phyloP scores from a whole-genome alignment of 2,329 filamentous ascomycete genomes.

The Lojkania enalia region DNA sequence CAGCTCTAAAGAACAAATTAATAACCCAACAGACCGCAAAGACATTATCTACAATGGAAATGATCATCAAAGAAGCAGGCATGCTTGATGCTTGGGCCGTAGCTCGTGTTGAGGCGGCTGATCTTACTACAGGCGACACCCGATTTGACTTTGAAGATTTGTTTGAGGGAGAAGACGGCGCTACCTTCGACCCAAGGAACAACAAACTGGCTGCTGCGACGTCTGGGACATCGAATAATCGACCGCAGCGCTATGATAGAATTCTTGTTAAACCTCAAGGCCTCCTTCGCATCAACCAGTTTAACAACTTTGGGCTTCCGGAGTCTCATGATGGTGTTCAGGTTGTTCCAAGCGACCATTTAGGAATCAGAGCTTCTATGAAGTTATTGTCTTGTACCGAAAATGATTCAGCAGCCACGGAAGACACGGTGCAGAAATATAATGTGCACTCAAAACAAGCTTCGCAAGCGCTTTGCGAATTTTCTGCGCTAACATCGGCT shows the following conservation, averaged over 20 bases:
- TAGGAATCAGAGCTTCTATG: constrained; percentile 52
- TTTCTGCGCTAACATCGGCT: constrained; percentile 14
- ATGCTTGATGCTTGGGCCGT: constrained; percentile 59
- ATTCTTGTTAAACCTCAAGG: constrained; percentile 58
- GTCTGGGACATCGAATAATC: constrained; percentile 59
- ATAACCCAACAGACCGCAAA: constrained; percentile 56
- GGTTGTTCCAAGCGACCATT: constrained; percentile 53
- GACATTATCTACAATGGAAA: constrained; percentile 53
- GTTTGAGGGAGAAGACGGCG: constrained; percentile 64
- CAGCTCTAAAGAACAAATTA: constrained; percentile 55
- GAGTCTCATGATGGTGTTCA: constrained; percentile 22
- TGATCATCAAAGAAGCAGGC: constrained; percentile 49
- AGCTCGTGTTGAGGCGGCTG: constrained; percentile 50
- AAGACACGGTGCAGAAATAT: constrained; percentile 10
- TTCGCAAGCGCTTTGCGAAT: constrained; percentile 11
- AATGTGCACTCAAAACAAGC: constrained; percentile 19
- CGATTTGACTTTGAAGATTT: constrained; percentile 34
- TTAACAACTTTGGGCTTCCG: constrained; percentile 62
- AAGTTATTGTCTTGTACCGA: constrained; percentile 30
- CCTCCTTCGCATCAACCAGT: constrained; percentile 48
- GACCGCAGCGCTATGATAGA: constrained; percentile 68
- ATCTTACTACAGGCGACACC: constrained; percentile 34
- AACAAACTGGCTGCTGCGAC: constrained; percentile 61
- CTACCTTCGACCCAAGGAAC: constrained; percentile 64
- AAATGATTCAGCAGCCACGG: not conserved